phyloP scores from a whole-genome alignment of 495 filamentous ascomycete genomes.

The Aspergillus asperescens region DNA sequence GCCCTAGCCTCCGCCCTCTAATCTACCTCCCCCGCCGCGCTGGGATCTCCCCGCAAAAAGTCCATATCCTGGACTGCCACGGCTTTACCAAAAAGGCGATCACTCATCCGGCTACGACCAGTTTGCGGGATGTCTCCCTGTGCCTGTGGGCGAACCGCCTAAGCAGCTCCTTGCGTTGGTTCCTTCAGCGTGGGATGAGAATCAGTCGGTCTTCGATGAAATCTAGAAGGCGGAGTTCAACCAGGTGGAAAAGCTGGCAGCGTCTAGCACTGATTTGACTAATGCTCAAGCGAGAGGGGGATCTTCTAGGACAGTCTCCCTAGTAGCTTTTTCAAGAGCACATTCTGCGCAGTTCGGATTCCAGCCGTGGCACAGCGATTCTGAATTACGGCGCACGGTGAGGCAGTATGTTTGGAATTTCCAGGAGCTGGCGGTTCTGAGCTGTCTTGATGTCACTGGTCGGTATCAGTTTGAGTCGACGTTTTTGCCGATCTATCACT shows the following conservation, averaged over 20 bases:
- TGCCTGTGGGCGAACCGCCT: neutral
- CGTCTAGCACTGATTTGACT: neutral
- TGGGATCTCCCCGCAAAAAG: neutral
- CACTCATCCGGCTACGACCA: neutral
- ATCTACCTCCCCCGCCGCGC: neutral
- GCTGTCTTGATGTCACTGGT: neutral
- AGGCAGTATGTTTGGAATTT: neutral
- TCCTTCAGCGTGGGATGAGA: neutral
- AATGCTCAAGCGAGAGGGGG: neutral
- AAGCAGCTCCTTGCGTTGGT: neutral
- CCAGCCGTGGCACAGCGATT: slow-evolving; percentile 2
- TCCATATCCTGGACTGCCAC: slow-evolving; percentile 3
- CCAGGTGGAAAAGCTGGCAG: neutral
- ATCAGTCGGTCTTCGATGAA: neutral
- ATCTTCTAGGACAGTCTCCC: neutral
- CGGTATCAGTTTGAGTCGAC: neutral
- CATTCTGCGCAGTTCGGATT: slow-evolving; percentile 5
- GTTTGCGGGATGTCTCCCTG: slow-evolving; percentile 1
- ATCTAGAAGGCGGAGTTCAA: neutral
- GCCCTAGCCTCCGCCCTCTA: slow-evolving; percentile 5
- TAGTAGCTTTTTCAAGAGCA: neutral
- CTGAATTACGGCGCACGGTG: neutral
- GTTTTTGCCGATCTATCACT: neutral
- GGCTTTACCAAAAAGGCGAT: neutral
- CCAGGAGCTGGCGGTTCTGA: neutral